These are phyloP conservation scores for Pelargonium myrrhifolium DNA, from an alignment of 441 rosid genomes.

Conservation along the genomic window DNA sequence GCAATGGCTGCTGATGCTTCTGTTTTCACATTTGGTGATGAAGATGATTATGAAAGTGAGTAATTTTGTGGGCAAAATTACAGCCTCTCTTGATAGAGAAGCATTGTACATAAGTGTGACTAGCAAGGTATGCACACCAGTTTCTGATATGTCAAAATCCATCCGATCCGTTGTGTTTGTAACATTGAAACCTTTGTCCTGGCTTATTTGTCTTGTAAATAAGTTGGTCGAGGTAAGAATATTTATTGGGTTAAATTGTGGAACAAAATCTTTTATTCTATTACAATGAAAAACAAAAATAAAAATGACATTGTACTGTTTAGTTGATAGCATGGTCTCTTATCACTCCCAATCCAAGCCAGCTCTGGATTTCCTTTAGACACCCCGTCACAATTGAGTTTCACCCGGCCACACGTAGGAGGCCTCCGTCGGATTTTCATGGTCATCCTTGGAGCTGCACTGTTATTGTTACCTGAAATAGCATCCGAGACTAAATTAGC, in stretches of 20 bases:
- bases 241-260: constrained; percentile 14
- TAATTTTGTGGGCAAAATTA: constrained; percentile 20
- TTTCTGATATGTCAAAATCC: neutral
- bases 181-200: constrained; percentile 19
- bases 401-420: too few relatives aligned
- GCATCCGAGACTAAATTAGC: too few relatives aligned
- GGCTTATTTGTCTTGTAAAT: constrained; percentile 15
- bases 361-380: too few relatives aligned
- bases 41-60: constrained; percentile 86
- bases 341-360: too few relatives aligned
- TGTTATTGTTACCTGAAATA: too few relatives aligned
- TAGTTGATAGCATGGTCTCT: too few relatives aligned
- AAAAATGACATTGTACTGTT: too few relatives aligned
- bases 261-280: neutral
- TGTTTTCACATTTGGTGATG: constrained; percentile 85
- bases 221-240: constrained; percentile 14
- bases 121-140: constrained; percentile 8
- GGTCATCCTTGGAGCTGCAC: too few relatives aligned
- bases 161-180: constrained; percentile 21
- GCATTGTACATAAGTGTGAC: constrained; percentile 30
- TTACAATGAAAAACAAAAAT: neutral
- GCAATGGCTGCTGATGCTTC: constrained; percentile 99
- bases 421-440: too few relatives aligned
- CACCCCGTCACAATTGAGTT: too few relatives aligned
- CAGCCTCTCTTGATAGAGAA: neutral